A percentile compares a stretch with the other conserved stretches of the same genome.
phyloP scores from a whole-genome alignment of 768 basidiomycete genomes.

The Boletus pseudo-olivaceus region DNA sequence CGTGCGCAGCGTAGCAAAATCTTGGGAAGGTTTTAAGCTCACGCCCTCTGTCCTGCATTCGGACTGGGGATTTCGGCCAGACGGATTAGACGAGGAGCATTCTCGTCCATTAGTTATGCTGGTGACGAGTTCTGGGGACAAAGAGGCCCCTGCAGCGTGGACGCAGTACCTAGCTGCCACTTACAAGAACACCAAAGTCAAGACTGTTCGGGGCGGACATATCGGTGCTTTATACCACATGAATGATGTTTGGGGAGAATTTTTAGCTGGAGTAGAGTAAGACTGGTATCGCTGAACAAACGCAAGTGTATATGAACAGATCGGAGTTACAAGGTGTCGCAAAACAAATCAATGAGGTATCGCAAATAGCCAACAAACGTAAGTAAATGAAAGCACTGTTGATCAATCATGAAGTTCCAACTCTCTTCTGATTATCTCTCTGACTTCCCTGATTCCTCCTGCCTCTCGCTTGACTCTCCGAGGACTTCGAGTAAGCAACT shows the following conservation, averaged over 20 bases:
- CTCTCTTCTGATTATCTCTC: conserved; percentile 78
- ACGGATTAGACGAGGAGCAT: conserved; percentile 44
- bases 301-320: not conserved
- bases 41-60: conserved; percentile 40
- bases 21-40: conserved; percentile 53
- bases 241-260: conserved; percentile 45
- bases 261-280: conserved; percentile 20
- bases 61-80: conserved; percentile 49
- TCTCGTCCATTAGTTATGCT: conserved; percentile 44
- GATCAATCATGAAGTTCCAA: conserved; percentile 62
- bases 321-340: conserved; percentile 16
- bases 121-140: conserved; percentile 41
- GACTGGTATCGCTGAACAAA: not conserved
- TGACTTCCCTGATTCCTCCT: conserved; percentile 73
- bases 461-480: conserved; percentile 64
- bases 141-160: conserved; percentile 40
- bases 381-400: conserved; percentile 30
- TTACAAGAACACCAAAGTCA: conserved; percentile 43
- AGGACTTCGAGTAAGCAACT: conserved; percentile 67
- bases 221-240: conserved; percentile 43
- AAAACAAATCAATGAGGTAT: conserved; percentile 22
- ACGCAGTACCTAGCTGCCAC: conserved; percentile 46
- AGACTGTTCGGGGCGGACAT: conserved; percentile 47
- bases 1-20: conserved; percentile 47
- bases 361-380: conserved; percentile 13